Base-by-base conservation (phyloP, 352 stramenopile genomes). In the Phytophthora europaea region DNA sequence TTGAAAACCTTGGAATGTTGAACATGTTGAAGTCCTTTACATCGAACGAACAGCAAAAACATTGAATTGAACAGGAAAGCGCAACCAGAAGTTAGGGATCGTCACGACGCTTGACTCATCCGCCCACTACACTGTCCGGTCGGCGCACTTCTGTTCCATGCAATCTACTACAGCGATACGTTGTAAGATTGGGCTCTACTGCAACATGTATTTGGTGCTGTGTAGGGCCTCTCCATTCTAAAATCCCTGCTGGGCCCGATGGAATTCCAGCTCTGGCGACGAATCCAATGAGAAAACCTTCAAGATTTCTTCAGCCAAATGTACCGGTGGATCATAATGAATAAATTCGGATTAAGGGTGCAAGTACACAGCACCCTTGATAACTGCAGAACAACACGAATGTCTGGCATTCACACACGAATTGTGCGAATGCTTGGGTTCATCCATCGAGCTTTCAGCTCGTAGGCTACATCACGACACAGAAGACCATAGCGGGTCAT, bases 21-120 rank as follows among this genome's bases (percentile, higher is more conserved):
- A 53, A 53, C 47, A 53, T 31, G n/a, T n/a, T 53, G 20, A 16
- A 53, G n/a, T 18, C 47, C 47, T 31, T 53, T 31, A 54, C 47
- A 54, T 31, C 20, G 47, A 31, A 54, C 43, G 43, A 51, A 51
- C 43, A 51, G 43, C 43, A 51, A 51, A 23, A 51, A 26, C 20
- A 51, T 51, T 51, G 43, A 51, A 51, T 20, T 51, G 1, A 51
- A 23, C 13, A n/a, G 43, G 43, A 26, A 5, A 23, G 43, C 12
- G 43, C 43, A 51, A 51, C 43, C 43, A 54, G 20, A 54, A 10
- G 10, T 8, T 48, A 18, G 47, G n/a, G 47, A 6, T 54, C 47
- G 47, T 53, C 47, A 31, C n/a, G 9, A 26, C 47, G 47, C 47
- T 4, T 54, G 20, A 54, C 47, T 53, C 47, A 53, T 28, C 47